Base-by-base conservation (phyloP, 164 flowering plant genomes). In the Aristolochia fimbriata region DNA sequence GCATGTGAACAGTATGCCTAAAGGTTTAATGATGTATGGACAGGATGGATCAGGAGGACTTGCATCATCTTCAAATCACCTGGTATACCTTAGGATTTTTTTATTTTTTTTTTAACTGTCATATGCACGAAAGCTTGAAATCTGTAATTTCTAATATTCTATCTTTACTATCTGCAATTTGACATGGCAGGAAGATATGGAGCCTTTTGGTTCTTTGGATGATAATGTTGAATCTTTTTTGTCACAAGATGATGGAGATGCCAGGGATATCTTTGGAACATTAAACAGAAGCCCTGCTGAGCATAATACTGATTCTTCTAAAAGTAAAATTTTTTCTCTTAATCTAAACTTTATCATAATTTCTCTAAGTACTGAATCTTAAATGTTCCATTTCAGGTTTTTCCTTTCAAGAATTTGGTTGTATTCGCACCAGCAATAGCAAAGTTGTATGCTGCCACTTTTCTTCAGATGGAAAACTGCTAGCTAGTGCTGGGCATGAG, bases 401-500 rank as follows among this genome's bases (percentile, higher is more conserved):
- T 66, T 61, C 86, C 58, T 92, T 92, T 67, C 78, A 54, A 59
- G 93, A 84, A 73, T 66, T 81, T 71, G 76, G 91, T 31, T 83
- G 85, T 73, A 77, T 79, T 58, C 70, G 85, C 56, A 73, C 83
- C 51, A 76, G 84, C 70, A 81, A 69, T 59, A 60, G 77, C 74
- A 86, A 81, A 74, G 89, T 88, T 62, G 81, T 81, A 60, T 86
- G 93, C 80, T 89, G 96, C 56, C 93, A 89, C 74, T 89, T 88
- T 62, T 89, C 96, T 57, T 86, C 93, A 19, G 91, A 89, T 78
- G 96, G 96, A 62, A 86, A 86, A 71, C 58, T 80, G 57, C 72
- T 89, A 30, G 96, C 93, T 55, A 89, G 87, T 85, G 87, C 89
- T 60, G 96, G 96, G 30, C 93, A 86, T 75, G 96, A 86, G 71